Percentiles rank a stretch among this genome's conserved stretches.
Conservation (phyloP, 2,329 filamentous ascomycete genomes). For the Magnaporthales sp. region DNA sequence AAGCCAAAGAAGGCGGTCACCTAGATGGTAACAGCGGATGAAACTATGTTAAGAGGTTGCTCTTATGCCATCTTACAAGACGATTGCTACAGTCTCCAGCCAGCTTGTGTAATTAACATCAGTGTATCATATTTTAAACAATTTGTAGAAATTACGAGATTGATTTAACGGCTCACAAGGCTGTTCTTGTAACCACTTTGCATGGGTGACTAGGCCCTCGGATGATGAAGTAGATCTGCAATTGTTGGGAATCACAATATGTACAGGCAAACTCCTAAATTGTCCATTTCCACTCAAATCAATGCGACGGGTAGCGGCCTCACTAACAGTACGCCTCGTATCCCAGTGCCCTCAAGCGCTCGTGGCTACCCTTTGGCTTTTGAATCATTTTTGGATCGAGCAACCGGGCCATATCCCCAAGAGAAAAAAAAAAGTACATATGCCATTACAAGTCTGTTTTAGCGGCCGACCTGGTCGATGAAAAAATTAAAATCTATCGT, state of each 20-base stretch:
- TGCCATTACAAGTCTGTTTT: not conserved
- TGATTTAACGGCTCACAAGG: not conserved
- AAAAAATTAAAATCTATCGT: slow-evolving; percentile 2
- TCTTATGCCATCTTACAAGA: not conserved
- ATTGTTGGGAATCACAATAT: not conserved
- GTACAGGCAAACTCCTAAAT: not conserved
- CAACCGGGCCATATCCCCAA: not conserved
- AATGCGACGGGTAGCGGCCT: too few species aligned
- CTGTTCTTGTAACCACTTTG: not conserved
- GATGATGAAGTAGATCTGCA: not conserved
- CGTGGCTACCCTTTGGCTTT: not conserved
- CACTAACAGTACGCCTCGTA: not conserved
- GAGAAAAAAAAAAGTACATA: not conserved
- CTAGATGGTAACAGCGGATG: not conserved
- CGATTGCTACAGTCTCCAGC: not conserved
- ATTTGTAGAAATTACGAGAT: not conserved
- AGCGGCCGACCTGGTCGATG: not conserved
- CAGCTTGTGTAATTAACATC: not conserved
- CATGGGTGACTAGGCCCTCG: not conserved
- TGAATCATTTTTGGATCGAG: not conserved
- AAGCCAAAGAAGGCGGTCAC: slow-evolving; percentile 73
- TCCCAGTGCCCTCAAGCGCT: not conserved
- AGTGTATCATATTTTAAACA: not conserved
- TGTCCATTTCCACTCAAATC: not conserved
- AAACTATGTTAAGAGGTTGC: not conserved